Conservation (phyloP, 2,329 filamentous ascomycete species). For the Botryotinia narcissicola region DNA sequence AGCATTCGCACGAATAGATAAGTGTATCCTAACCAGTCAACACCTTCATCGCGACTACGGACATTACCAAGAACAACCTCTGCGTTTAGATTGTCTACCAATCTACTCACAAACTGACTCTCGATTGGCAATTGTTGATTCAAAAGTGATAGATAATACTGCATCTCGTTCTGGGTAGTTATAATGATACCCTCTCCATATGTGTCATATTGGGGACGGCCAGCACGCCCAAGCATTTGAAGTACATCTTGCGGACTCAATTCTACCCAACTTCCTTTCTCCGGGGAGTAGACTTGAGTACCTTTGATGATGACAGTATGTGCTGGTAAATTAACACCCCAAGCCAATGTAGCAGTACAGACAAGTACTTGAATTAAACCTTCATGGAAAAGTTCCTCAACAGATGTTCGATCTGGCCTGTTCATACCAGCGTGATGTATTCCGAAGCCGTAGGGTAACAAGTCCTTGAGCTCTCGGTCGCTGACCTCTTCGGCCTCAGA, state of each 20-base stretch:
- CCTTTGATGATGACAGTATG: constrained; percentile 99
- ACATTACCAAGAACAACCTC: constrained; percentile 95
- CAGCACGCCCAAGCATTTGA: constrained; percentile 97
- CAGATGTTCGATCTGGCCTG: constrained; percentile 87
- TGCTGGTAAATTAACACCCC: constrained; percentile 97
- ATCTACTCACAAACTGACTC: constrained; percentile 87
- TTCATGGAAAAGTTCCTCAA: constrained; percentile 90
- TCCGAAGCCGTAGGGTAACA: constrained; percentile 93
- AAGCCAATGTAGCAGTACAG: constrained; percentile 95
- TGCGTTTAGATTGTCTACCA: constrained; percentile 95
- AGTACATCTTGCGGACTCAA: constrained; percentile 95
- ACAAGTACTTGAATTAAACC: constrained; percentile 93
- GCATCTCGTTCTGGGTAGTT: constrained; percentile 89
- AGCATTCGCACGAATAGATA: constrained; percentile 98
- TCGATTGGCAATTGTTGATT: constrained; percentile 98
- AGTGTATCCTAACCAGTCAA: constrained; percentile 99
- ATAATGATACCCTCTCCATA: constrained; percentile 99
- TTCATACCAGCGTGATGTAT: constrained; percentile 99
- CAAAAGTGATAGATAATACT: constrained; percentile 93
- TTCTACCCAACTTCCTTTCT: constrained; percentile 98
- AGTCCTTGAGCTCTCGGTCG: constrained; percentile 86
- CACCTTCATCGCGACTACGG: constrained; percentile 85
- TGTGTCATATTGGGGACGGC: constrained; percentile 93
- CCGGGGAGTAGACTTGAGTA: constrained; percentile 95
- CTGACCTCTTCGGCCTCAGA: constrained; percentile 80